Base-by-base conservation (phyloP, 2,329 filamentous ascomycete genomes). In the Samsoniella hepiali region DNA sequence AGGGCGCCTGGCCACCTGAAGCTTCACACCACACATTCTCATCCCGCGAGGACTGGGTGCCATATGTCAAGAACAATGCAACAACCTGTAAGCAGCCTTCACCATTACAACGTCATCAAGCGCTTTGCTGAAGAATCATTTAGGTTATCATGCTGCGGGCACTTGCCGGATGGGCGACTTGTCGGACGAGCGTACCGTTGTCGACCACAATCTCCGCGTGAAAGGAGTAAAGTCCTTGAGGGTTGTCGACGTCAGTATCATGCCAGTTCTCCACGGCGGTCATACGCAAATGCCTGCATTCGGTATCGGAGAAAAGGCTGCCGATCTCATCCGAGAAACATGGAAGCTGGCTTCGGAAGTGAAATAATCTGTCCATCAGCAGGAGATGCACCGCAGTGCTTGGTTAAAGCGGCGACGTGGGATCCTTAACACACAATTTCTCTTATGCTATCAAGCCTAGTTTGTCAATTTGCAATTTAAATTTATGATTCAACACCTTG, bases 281-380 rank as follows among this genome's bases (percentile, higher is more conserved):
- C 71, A 73, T 67, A 84, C 82, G 0, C 82, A 85, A 67, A 84
- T 84, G 82, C 81, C 82, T 3, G 83, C 82, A 5, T 85, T 84
- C 69, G 82, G 81, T 1, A 84, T 85, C 65, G 83, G 81, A 0
- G 83, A 85, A 72, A 82, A 82, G 67, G 73, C 69, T 11, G 72
- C 72, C 8, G 82, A 84, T 68, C 68, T 84, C 62, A 79, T 84
- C 58, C 82, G 81, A 66, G 74, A 77, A 62, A 51, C 45, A 5
- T 64, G 62, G 62, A 50, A 29, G 5, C 5, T 62, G 40, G 17
- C 5, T n/a, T 22, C 29, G 3, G 47, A 13, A 22, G 59, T 8
- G 34, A 62, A 36, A 40, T 45, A 17, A 36, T 4, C 10, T 29
- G n/a, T 31, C 31, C 5, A 32, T 27, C 4, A n/a, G n/a, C 22